phyloP scores from a whole-genome alignment of 1,284 basidiomycete genomes.

The Coniferiporia sulphurascens region DNA sequence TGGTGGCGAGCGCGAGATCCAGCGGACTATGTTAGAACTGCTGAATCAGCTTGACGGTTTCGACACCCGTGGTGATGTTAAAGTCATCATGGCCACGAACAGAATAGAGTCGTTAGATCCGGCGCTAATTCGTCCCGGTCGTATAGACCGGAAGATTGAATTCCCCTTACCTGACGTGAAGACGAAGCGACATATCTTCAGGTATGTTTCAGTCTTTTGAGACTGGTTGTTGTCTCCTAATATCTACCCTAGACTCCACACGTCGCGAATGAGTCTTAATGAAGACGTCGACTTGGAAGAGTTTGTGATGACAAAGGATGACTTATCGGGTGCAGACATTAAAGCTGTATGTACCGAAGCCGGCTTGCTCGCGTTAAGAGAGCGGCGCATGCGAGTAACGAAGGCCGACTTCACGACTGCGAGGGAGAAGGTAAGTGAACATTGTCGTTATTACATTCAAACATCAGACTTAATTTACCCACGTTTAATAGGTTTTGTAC shows the following conservation, averaged over 20 bases:
- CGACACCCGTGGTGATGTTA: constrained; percentile 98
- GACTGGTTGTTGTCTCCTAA: not conserved
- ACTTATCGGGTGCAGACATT: constrained; percentile 96
- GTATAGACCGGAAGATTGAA: constrained; percentile 98
- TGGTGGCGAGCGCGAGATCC: constrained; percentile 97
- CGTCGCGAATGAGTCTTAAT: constrained; percentile 89
- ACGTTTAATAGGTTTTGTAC: constrained; percentile 64
- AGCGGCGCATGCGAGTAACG: constrained; percentile 94
- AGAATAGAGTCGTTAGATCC: constrained; percentile 95
- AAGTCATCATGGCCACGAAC: constrained; percentile 94
- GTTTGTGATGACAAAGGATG: constrained; percentile 94
- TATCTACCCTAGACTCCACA: constrained; percentile 66
- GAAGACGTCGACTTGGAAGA: constrained; percentile 96
- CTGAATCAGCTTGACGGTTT: constrained; percentile 99
- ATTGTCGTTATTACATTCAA: not conserved
- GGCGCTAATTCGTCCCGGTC: constrained; percentile 94
- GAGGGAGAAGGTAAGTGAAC: constrained; percentile 73
- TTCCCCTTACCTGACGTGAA: constrained; percentile 94
- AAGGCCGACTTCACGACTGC: constrained; percentile 87
- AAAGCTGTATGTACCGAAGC: constrained; percentile 98
- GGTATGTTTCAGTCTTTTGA: constrained; percentile 36
- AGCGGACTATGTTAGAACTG: constrained; percentile 98
- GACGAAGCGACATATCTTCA: constrained; percentile 98
- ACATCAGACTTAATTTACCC: constrained; percentile 15
- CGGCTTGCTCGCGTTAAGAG: constrained; percentile 88